Evolutionary conservation across 1,284 basidiomycete genomes (phyloP).

Genomic region (Trametes hirsuta): DNA sequence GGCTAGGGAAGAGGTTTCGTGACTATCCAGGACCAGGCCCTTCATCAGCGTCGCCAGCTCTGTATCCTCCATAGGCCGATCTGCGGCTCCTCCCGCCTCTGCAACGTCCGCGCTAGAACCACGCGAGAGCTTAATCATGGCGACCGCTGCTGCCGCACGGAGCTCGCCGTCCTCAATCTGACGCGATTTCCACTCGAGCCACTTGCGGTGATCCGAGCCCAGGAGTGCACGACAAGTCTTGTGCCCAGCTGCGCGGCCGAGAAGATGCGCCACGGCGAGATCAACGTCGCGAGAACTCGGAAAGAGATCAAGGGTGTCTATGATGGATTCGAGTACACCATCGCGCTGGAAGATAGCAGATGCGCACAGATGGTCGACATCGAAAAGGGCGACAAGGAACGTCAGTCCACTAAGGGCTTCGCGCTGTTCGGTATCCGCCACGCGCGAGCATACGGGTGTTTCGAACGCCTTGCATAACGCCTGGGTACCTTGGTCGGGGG

Average conservation of each 20-base stretch:
- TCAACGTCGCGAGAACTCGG: conserved; percentile 48
- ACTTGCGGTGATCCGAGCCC: conserved; percentile 54
- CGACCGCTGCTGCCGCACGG: conserved; percentile 69
- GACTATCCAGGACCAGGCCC: conserved; percentile 50
- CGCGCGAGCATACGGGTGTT: conserved; percentile 45
- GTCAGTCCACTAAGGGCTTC: conserved; percentile 55
- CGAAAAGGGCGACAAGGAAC: conserved; percentile 74
- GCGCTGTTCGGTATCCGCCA: conserved; percentile 58
- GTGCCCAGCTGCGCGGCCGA: conserved; percentile 74
- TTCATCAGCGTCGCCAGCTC: conserved; percentile 61
- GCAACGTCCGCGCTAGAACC: conserved; percentile 54
- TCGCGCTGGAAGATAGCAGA: conserved; percentile 64
- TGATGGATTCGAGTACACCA: conserved; percentile 60
- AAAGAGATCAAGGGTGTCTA: conserved; percentile 68
- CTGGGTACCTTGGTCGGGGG: conserved; percentile 51
- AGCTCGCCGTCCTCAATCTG: conserved; percentile 50
- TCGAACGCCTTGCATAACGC: conserved; percentile 52
- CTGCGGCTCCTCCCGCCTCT: conserved; percentile 35
- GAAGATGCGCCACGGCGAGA: conserved; percentile 65
- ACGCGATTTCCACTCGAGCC: conserved; percentile 63
- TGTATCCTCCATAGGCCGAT: conserved; percentile 43
- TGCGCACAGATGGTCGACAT: conserved; percentile 71
- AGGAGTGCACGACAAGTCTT: conserved; percentile 70
- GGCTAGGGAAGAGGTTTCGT: conserved; percentile 44
- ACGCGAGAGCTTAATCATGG: conserved; percentile 76